These are phyloP conservation scores for Clonostachys sp. DNA, from an alignment of 2,329 filamentous ascomycete species.

Conservation along the genomic window DNA sequence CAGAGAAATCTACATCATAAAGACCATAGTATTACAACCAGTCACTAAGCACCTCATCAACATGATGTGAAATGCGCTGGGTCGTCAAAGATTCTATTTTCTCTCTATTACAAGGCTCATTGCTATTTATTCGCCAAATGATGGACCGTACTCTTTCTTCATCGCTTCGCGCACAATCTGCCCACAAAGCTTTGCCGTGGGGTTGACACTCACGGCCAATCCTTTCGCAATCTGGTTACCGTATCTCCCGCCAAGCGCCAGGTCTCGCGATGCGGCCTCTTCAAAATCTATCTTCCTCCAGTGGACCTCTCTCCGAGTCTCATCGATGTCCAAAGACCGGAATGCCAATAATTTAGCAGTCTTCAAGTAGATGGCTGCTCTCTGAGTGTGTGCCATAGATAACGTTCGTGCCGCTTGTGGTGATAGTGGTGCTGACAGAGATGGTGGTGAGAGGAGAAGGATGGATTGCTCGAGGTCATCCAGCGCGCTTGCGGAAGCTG, in stretches of 20 bases:
- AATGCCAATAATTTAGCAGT: constrained; percentile 44
- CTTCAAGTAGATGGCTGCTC: constrained; percentile 59
- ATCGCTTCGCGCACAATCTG: constrained; percentile 66
- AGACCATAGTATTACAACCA: too few species aligned
- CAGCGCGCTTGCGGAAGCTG: constrained; percentile 35
- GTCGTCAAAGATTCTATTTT: neutral
- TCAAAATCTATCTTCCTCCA: constrained; percentile 56
- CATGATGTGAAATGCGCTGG: too few species aligned
- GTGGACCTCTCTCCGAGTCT: constrained; percentile 31
- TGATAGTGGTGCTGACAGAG: constrained; percentile 49
- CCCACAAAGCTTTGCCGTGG: constrained; percentile 65
- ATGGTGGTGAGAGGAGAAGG: constrained; percentile 48
- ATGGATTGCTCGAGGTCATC: constrained; percentile 56
- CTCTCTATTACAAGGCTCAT: neutral
- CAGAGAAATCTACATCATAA: too few species aligned
- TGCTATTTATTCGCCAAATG: constrained; percentile 27
- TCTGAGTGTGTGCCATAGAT: constrained; percentile 67
- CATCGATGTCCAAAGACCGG: constrained; percentile 30
- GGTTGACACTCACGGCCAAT: constrained; percentile 61
- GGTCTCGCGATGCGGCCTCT: constrained; percentile 57
- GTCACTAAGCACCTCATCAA: too few species aligned
- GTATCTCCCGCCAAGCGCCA: constrained; percentile 59
- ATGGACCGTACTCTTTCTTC: constrained; percentile 62
- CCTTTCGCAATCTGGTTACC: constrained; percentile 62
- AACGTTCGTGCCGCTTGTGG: constrained; percentile 61